Evolutionary conservation across 139 green algal species (phyloP).

Genomic region (Tetradesmus obliquus): DNA sequence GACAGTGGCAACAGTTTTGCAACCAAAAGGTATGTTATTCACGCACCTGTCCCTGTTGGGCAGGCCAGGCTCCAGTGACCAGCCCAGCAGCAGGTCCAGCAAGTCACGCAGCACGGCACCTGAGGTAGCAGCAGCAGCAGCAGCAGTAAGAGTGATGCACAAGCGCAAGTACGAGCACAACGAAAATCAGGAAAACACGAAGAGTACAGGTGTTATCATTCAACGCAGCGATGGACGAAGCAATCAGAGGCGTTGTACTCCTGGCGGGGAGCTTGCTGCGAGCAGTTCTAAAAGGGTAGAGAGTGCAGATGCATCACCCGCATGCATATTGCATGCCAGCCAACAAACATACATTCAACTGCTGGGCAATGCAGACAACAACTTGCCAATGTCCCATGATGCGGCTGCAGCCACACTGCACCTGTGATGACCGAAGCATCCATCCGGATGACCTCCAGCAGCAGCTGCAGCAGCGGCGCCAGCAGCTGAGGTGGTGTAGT

Average conservation of each 20-base stretch:
- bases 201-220: background rate
- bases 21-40: background rate
- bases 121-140: background rate
- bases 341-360: no score
- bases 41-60: slow-evolving; percentile 40
- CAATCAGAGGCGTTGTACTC: no score
- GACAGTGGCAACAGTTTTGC: background rate
- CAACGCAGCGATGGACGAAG: background rate
- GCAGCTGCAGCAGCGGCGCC: slow-evolving; percentile 44
- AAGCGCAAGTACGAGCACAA: background rate
- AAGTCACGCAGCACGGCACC: slow-evolving; percentile 47
- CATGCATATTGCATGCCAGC: no score
- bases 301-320: no score
- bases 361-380: background rate
- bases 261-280: no score
- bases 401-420: background rate
- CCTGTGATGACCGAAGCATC: slow-evolving; percentile 22
- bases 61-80: slow-evolving; percentile 63
- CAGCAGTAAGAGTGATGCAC: background rate
- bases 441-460: slow-evolving; percentile 25
- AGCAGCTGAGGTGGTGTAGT: slow-evolving; percentile 27
- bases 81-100: slow-evolving; percentile 67
- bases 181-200: no score
- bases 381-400: background rate
- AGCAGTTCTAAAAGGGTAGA: no score